Conservation (phyloP, 768 basidiomycete genomes). For the Agaricus subrufescens region DNA sequence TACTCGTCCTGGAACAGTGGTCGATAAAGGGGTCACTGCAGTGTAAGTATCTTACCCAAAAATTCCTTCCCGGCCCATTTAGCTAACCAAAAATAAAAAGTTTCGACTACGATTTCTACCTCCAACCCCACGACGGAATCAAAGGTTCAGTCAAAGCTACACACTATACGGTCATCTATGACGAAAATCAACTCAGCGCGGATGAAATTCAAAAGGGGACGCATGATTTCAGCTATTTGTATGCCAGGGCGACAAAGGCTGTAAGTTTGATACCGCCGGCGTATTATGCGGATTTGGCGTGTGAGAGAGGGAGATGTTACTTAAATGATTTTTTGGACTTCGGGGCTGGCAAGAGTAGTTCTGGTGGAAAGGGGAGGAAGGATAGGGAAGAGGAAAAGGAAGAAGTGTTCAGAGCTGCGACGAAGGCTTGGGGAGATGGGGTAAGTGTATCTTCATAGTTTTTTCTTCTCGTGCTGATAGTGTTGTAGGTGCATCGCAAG, state of each 20-base stretch:
- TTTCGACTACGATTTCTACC: slow-evolving; percentile 63
- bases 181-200: slow-evolving; percentile 64
- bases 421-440: slow-evolving; percentile 48
- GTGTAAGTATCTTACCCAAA: slow-evolving; percentile 34
- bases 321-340: slow-evolving; percentile 67
- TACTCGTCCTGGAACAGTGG: slow-evolving; percentile 73
- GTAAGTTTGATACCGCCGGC: slow-evolving; percentile 79
- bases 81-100: slow-evolving; percentile 23
- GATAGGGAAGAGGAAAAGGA: slow-evolving; percentile 33
- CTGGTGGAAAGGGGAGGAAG: slow-evolving; percentile 15
- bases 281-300: slow-evolving; percentile 80
- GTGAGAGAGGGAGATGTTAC: slow-evolving; percentile 75
- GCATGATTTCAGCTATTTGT: slow-evolving; percentile 66
- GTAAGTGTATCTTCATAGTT: slow-evolving; percentile 23
- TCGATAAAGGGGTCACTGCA: slow-evolving; percentile 73
- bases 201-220: slow-evolving; percentile 74
- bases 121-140: slow-evolving; percentile 72
- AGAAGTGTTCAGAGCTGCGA: slow-evolving; percentile 31
- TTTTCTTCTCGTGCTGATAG: slow-evolving; percentile 1
- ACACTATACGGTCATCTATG: slow-evolving; percentile 77
- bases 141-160: slow-evolving; percentile 71
- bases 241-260: slow-evolving; percentile 78
- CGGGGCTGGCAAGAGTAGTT: slow-evolving; percentile 32
- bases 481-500: slow-evolving; percentile 43
- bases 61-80: not conserved